A percentile compares a stretch with the other conserved stretches of the same genome.
Evolutionary conservation across 2,329 filamentous ascomycete genomes (phyloP).

Genomic region (Phaeosphaeriaceae sp.): DNA sequence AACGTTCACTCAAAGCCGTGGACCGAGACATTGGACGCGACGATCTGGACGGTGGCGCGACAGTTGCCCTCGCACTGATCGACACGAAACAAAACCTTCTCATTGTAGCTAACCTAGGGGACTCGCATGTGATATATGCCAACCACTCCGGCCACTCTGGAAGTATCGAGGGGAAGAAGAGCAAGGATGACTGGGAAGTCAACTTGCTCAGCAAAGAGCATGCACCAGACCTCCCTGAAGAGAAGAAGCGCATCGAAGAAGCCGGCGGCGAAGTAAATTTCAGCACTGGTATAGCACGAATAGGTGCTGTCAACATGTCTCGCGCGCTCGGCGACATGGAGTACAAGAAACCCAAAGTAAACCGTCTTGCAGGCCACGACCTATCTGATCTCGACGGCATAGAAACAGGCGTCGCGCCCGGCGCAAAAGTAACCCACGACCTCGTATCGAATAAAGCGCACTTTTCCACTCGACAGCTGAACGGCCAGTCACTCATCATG

Average conservation of each 20-base stretch:
- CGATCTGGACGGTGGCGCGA: conserved; percentile 29
- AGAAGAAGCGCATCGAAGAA: conserved; percentile 30
- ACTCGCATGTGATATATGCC: conserved; percentile 30
- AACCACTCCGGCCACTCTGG: conserved; percentile 14
- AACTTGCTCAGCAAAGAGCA: conserved; percentile 27
- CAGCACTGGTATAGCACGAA: conserved; percentile 24
- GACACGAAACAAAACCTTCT: conserved; percentile 30
- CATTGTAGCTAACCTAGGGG: conserved; percentile 29
- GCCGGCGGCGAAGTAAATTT: conserved; percentile 31
- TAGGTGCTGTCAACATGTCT: conserved; percentile 36
- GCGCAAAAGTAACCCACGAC: conserved; percentile 24
- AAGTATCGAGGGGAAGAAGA: conserved; percentile 6
- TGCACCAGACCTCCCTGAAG: conserved; percentile 21
- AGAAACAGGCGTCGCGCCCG: conserved; percentile 31
- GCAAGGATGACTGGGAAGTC: conserved; percentile 24
- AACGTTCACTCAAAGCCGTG: conserved; percentile 26
- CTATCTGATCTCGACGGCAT: conserved; percentile 30
- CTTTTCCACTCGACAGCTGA: conserved; percentile 19
- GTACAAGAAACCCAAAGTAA: conserved; percentile 31
- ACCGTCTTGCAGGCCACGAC: conserved; percentile 32
- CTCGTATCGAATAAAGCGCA: conserved; percentile 34
- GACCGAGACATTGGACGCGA: conserved; percentile 25
- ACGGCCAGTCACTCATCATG: conserved; percentile 26
- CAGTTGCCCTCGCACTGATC: conserved; percentile 27
- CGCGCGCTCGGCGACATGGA: conserved; percentile 30